Evolutionary conservation across 768 basidiomycete species (phyloP).

Genomic region (Pulveroboletus frians): DNA sequence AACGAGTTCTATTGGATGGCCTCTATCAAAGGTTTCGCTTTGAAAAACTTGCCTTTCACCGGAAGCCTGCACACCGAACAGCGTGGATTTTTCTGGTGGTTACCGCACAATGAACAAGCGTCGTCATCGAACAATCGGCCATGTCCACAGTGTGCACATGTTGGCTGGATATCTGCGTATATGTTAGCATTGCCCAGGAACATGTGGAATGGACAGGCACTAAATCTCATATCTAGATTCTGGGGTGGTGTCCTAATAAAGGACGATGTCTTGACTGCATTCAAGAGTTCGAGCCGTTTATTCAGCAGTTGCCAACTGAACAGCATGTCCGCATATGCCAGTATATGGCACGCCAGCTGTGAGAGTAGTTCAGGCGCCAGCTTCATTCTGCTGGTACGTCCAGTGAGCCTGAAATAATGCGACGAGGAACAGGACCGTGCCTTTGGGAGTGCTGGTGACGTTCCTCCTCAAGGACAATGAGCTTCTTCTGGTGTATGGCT

Average conservation of each 20-base stretch:
- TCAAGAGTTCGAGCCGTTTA: slow-evolving; percentile 70
- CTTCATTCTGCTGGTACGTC: slow-evolving; percentile 5
- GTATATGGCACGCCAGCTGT: slow-evolving; percentile 50
- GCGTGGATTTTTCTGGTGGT: slow-evolving; percentile 39
- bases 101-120: slow-evolving; percentile 41
- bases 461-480: slow-evolving; percentile 32
- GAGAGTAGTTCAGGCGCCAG: slow-evolving; percentile 31
- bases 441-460: slow-evolving; percentile 8
- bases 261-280: slow-evolving; percentile 44
- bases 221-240: slow-evolving; percentile 35
- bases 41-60: slow-evolving; percentile 51
- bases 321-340: slow-evolving; percentile 70
- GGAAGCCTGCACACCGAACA: slow-evolving; percentile 77
- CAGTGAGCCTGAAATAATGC: background rate
- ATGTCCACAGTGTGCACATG: slow-evolving; percentile 43
- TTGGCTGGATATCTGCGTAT: slow-evolving; percentile 40
- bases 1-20: background rate
- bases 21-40: background rate
- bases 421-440: slow-evolving; percentile 5
- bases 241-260: slow-evolving; percentile 20
- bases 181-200: slow-evolving; percentile 2
- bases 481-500: slow-evolving; percentile 33
- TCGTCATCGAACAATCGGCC: slow-evolving; percentile 31
- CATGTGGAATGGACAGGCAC: slow-evolving; percentile 1
- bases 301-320: slow-evolving; percentile 67